phyloP scores from a whole-genome alignment of 352 stramenopile species.

The Phytophthora macrochlamydospora region DNA sequence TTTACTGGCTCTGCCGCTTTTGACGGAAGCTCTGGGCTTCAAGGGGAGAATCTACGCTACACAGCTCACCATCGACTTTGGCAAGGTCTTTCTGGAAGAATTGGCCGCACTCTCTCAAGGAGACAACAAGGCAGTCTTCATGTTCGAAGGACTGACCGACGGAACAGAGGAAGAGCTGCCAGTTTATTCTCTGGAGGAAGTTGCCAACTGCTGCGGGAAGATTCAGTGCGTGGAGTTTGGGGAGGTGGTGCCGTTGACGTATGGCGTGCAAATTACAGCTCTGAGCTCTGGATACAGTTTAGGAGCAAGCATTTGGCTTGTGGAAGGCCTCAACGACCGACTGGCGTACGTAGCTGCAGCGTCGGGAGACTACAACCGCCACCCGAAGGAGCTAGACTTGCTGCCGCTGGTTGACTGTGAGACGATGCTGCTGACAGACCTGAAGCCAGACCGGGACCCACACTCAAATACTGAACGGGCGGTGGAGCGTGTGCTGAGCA shows the following conservation, averaged over 20 bases:
- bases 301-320: slow-evolving; percentile 70
- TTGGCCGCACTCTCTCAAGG: slow-evolving; percentile 37
- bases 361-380: slow-evolving; percentile 83
- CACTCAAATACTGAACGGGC: slow-evolving; percentile 73
- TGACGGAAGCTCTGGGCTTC: slow-evolving; percentile 79
- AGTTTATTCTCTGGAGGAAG: slow-evolving; percentile 55
- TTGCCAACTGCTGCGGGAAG: slow-evolving; percentile 47
- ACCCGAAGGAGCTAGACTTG: slow-evolving; percentile 85
- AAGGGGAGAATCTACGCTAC: slow-evolving; percentile 76
- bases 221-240: slow-evolving; percentile 67
- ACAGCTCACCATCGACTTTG: slow-evolving; percentile 70
- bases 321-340: slow-evolving; percentile 71
- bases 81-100: slow-evolving; percentile 74
- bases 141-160: slow-evolving; percentile 30
- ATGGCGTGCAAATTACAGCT: slow-evolving; percentile 73
- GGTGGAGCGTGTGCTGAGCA: slow-evolving; percentile 69
- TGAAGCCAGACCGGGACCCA: slow-evolving; percentile 77
- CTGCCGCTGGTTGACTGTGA: slow-evolving; percentile 78
- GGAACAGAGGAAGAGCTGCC: slow-evolving; percentile 24
- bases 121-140: slow-evolving; percentile 24
- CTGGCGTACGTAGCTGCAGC: slow-evolving; percentile 79
- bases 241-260: slow-evolving; percentile 58
- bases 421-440: slow-evolving; percentile 75
- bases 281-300: slow-evolving; percentile 80
- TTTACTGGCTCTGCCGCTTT: slow-evolving; percentile 74